Base-by-base conservation (phyloP, 805 yeast genomes). In the Teunomyces gatunensis region DNA sequence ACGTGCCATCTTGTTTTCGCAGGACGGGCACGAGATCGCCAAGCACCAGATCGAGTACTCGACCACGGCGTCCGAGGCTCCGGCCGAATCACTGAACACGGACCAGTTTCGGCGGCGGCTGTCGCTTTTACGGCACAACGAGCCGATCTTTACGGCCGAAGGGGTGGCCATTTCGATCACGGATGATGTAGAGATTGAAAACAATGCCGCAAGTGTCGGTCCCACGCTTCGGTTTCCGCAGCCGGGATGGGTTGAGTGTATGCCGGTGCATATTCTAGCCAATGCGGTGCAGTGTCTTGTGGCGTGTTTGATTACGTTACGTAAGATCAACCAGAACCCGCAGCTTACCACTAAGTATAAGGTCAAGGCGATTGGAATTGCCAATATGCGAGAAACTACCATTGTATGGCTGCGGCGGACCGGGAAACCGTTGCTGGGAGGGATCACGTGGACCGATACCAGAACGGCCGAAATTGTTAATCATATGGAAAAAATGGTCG, bases 391-490 rank as follows among this genome's bases (percentile, higher is more conserved):
- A 63, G 98, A 91, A 70, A 91, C 98, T 37, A 85, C 96, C 25
- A 77, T 86, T 46, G 83, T 91, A 42, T 91, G 97, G 97, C 85
- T 89, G 48, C 78, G 83, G 54, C 74, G 74, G 45, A 89, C 97
- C 2, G 97, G 97, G 35, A 71, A 73, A 54, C 95, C 96, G 3
- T 78, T 89, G 47, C 79, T 84, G 61, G 85, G 87, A 63, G 97
- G 97, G 60, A 89, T 91, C 64, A 96, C 91, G 32, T 91, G 98
- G 98, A 88, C 92, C 52, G 98, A 91, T 69, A 87, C 96, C 35
- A 80, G 98, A 61, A 92, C 96, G 35, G 70, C 87, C 7, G 81
- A 75, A 15, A 77, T 87, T 42, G 90, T 89, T 45, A 79, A 79
- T 52, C 79, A 82, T 54, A 74, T 85, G 62, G 78, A 78, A 56